Conservation (phyloP, 371 early-diverging fungal genomes). For the Parasitella parasitica region DNA sequence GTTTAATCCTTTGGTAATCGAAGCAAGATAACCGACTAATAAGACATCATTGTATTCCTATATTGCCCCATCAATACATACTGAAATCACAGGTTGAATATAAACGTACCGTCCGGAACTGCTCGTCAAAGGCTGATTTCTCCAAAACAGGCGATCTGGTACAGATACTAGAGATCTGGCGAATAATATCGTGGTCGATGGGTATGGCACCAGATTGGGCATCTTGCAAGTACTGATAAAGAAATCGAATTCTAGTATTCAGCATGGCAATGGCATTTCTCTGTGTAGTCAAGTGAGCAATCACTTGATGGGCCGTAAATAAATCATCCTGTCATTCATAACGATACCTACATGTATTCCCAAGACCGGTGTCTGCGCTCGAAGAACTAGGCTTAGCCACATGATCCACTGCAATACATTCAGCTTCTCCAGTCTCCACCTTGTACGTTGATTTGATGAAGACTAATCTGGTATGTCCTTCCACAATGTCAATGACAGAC, state of each 20-base stretch:
- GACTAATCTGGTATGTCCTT: constrained; percentile 50
- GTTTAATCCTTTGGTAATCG: constrained; percentile 78
- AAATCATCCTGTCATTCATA: background rate
- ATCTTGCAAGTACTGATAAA: constrained; percentile 73
- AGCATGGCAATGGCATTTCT: constrained; percentile 85
- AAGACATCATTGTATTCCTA: constrained; percentile 85
- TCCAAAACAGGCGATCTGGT: constrained; percentile 73
- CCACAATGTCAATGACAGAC: constrained; percentile 70
- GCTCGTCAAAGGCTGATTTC: constrained; percentile 65
- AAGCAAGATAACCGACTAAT: constrained; percentile 72
- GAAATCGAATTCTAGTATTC: constrained; percentile 64
- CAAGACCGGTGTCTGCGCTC: constrained; percentile 53
- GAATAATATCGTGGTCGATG: constrained; percentile 72
- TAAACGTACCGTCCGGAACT: constrained; percentile 64
- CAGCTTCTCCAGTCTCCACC: constrained; percentile 83
- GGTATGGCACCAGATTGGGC: constrained; percentile 64
- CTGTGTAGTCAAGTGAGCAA: constrained; percentile 73
- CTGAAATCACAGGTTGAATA: too few relatives aligned
- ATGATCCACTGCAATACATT: constrained; percentile 86
- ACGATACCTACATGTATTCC: constrained; percentile 52
- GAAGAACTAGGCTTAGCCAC: constrained; percentile 64
- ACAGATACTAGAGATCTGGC: constrained; percentile 75
- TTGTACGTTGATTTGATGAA: constrained; percentile 73
- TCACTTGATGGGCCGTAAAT: constrained; percentile 47
- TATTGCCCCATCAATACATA: too few relatives aligned